Evolutionary conservation across 805 yeast genomes (phyloP).

Genomic region (Candida insectorum): DNA sequence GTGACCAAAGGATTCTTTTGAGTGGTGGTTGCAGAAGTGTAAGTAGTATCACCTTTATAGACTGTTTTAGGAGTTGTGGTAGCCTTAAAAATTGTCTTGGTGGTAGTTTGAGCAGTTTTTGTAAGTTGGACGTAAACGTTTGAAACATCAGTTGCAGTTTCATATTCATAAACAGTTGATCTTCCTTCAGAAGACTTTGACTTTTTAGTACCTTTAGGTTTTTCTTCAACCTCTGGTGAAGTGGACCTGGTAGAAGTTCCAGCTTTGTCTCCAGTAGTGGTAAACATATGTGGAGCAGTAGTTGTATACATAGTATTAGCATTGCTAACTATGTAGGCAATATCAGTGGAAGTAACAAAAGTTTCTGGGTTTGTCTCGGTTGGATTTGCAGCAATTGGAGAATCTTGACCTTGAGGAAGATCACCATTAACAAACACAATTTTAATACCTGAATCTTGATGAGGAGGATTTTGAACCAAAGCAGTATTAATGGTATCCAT

Average conservation of each 20-base stretch:
- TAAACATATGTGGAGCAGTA: slow-evolving; percentile 11
- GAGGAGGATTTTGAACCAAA: slow-evolving; percentile 17
- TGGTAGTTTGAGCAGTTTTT: slow-evolving; percentile 25
- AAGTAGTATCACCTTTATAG: slow-evolving; percentile 15
- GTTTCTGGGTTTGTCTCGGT: not conserved
- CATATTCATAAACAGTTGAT: slow-evolving; percentile 15
- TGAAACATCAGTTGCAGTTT: slow-evolving; percentile 19
- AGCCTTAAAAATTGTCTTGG: slow-evolving; percentile 24
- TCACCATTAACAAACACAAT: slow-evolving; percentile 28
- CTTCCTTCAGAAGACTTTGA: slow-evolving; percentile 2
- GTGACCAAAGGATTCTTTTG: slow-evolving; percentile 27
- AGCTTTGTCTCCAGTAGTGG: slow-evolving; percentile 12
- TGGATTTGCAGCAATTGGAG: not conserved
- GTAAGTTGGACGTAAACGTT: slow-evolving; percentile 9
- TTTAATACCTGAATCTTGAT: slow-evolving; percentile 23
- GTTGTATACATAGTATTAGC: slow-evolving; percentile 12
- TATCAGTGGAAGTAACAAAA: slow-evolving; percentile 1
- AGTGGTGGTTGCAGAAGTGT: slow-evolving; percentile 19
- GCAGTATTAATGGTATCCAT: slow-evolving; percentile 14
- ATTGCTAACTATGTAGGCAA: slow-evolving; percentile 18
- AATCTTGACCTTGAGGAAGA: not conserved
- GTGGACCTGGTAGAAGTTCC: not conserved
- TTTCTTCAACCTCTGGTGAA: not conserved
- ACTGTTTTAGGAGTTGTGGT: slow-evolving; percentile 21
- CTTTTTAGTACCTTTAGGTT: no score